Conservation (phyloP, 352 stramenopile species). For the Blastocystis sp. region DNA sequence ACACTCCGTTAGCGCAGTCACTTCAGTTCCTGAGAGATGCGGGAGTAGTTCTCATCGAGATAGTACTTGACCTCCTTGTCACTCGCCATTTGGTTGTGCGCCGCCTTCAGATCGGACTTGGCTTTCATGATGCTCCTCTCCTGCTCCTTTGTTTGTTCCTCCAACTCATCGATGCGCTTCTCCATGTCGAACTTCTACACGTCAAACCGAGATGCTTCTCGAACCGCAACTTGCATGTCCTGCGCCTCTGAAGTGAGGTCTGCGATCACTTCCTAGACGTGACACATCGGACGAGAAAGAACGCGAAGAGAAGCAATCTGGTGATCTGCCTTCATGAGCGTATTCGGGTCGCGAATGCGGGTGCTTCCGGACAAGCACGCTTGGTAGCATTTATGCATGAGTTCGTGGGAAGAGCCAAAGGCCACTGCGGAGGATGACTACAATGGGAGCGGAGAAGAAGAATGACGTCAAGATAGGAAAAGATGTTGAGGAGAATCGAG, state of each 20-base stretch:
- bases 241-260: background rate
- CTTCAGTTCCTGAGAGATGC: slow-evolving; percentile 13
- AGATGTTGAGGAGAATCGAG: background rate
- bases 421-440: background rate
- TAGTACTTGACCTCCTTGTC: slow-evolving; percentile 66
- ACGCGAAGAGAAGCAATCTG: background rate
- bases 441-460: background rate
- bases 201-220: background rate
- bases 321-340: background rate
- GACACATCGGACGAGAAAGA: background rate
- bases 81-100: slow-evolving; percentile 63
- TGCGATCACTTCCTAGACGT: background rate
- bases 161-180: background rate
- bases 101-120: slow-evolving; percentile 1
- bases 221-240: background rate
- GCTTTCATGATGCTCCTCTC: background rate
- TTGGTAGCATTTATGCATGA: background rate
- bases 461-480: slow-evolving; percentile 36
- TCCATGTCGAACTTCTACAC: slow-evolving; percentile 25
- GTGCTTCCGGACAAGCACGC: background rate
- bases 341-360: background rate
- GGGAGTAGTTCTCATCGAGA: slow-evolving; percentile 49
- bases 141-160: background rate
- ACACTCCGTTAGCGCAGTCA: background rate
- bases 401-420: background rate